Base-by-base conservation (phyloP, 768 basidiomycete species). In the Mycena vitilis region DNA sequence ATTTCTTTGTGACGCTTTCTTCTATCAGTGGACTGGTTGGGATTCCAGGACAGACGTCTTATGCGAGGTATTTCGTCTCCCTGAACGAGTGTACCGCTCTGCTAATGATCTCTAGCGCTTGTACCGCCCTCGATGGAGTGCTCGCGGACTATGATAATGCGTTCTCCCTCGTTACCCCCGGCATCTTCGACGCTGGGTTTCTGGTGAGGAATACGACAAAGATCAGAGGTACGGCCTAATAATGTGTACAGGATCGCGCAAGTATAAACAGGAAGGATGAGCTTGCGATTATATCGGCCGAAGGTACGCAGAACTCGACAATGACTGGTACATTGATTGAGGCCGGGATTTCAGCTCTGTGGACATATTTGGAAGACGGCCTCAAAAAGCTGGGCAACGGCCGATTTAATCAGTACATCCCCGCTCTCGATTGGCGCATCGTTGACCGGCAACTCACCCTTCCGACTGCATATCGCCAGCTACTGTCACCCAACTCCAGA, bases 11-110 rank as follows among this genome's bases (percentile, higher is more conserved):
- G 0, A 48, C 60, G 1, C 11, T 68, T 10, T 68, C 66, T 0
- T 68, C 66, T 20, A 22, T 62, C 40, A 58, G 37, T 22, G 60
- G 66, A 25, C 48, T 68, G 10, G n/a, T 68, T 5, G 66, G 66
- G 11, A 11, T 62, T 3, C 12, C 30, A 0, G 66, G 66, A 22
- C 60, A 62, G 60, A 13, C 60, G 2, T 62, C 51, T 18, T 68
- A 68, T 13, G 60, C 66, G 0, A 67, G 65, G 65, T 67, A 25
- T 15, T 23, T 54, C 1, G 22, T 54, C n/a, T 40, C 16, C 23
- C 20, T 13, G 18, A 4, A 11, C 1, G 4, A 1, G 8, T 23
- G 15, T 38, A 18, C 7, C 40, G 9, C 5, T 11, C 10, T 9
- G 11, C 44, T 37, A 20, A 55, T 55, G 4, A 8, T 55, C 38